phyloP scores from a whole-genome alignment of 2,329 filamentous ascomycete species.

The Fusarium tricinctum region DNA sequence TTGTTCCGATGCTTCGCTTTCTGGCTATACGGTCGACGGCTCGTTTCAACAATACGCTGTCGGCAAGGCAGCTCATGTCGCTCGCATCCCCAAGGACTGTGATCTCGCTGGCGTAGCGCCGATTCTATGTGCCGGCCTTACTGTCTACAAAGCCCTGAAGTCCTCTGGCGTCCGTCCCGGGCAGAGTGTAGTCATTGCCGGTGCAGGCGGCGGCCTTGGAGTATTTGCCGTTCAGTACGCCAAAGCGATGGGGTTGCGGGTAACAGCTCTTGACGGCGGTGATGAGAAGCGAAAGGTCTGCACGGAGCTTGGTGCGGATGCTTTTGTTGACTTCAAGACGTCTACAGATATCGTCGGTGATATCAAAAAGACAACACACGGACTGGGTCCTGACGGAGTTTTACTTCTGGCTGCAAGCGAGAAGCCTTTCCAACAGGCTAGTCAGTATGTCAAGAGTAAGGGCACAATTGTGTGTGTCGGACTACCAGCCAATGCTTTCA shows the following conservation, averaged over 20 bases:
- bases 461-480: constrained; percentile 88
- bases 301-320: constrained; percentile 75
- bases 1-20: constrained; percentile 78
- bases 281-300: constrained; percentile 82
- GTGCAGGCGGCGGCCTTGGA: constrained; percentile 84
- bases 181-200: constrained; percentile 83
- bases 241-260: constrained; percentile 84
- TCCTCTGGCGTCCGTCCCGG: constrained; percentile 79
- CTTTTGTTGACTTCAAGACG: constrained; percentile 82
- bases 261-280: constrained; percentile 85
- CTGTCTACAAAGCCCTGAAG: constrained; percentile 88
- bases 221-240: constrained; percentile 85
- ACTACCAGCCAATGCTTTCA: constrained; percentile 82
- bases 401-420: constrained; percentile 86
- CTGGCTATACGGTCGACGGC: constrained; percentile 90
- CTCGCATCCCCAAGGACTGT: constrained; percentile 80
- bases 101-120: constrained; percentile 81
- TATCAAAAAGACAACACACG: constrained; percentile 78
- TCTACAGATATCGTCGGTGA: constrained; percentile 82
- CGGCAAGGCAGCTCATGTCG: constrained; percentile 84
- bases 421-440: constrained; percentile 92
- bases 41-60: constrained; percentile 91
- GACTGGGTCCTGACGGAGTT: constrained; percentile 85
- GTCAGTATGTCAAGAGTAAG: constrained; percentile 83
- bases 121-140: constrained; percentile 85